Evolutionary conservation across 176 grass and related monocot genomes (phyloP).

Genomic region (Carex scoparia): DNA sequence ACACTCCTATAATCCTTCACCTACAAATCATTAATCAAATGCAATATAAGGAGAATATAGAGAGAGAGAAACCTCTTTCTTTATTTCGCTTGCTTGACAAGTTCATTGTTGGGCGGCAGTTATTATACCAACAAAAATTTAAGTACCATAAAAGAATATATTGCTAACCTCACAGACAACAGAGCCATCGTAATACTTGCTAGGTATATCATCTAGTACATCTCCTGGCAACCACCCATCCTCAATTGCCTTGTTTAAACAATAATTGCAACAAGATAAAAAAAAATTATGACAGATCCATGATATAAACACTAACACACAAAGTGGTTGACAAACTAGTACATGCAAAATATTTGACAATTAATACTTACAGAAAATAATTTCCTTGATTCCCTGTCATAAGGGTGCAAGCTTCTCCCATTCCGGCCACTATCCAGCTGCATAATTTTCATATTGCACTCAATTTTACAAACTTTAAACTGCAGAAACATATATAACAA

Average conservation of each 20-base stretch:
- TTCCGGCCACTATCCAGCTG: slow-evolving; percentile 68
- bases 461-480: slow-evolving; percentile 8
- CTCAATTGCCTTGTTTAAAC: slow-evolving; percentile 69
- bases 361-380: slow-evolving; percentile 86
- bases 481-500: not conserved
- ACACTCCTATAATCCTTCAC: slow-evolving; percentile 24
- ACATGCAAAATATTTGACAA: slow-evolving; percentile 20
- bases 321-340: not conserved
- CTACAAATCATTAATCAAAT: slow-evolving; percentile 23
- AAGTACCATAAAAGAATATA: slow-evolving; percentile 22
- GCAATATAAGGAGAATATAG: slow-evolving; percentile 16
- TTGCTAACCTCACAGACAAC: slow-evolving; percentile 74
- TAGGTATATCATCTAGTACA: slow-evolving; percentile 85
- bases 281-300: not conserved
- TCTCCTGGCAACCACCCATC: slow-evolving; percentile 81
- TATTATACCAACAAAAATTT: not conserved
- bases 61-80: not conserved
- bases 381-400: slow-evolving; percentile 81
- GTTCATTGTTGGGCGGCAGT: not conserved
- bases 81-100: not conserved
- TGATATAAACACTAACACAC: slow-evolving; percentile 10
- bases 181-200: slow-evolving; percentile 81
- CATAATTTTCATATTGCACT: slow-evolving; percentile 28
- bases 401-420: slow-evolving; percentile 82
- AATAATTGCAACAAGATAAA: not conserved